phyloP scores from a whole-genome alignment of 2,329 filamentous ascomycete species.

The Fusarium secorum region DNA sequence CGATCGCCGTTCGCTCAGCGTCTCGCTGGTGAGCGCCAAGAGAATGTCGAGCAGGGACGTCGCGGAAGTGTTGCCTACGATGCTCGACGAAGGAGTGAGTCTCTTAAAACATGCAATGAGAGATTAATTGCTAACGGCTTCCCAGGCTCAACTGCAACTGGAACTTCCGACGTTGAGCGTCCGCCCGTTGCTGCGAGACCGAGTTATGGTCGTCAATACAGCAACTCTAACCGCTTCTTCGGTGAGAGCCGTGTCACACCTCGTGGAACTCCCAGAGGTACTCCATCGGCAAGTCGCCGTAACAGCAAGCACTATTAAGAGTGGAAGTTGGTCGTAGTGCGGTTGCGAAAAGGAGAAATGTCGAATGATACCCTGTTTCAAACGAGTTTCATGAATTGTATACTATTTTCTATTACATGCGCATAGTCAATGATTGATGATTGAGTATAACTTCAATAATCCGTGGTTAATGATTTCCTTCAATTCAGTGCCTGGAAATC shows the following conservation, averaged over 20 bases:
- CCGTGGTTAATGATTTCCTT: rapidly evolving
- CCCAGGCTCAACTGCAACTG: conserved; percentile 38
- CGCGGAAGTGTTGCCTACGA: conserved; percentile 42
- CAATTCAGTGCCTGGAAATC: neutral
- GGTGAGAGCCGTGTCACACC: conserved; percentile 53
- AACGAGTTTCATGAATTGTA: neutral
- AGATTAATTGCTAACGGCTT: neutral
- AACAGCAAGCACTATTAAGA: conserved; percentile 10
- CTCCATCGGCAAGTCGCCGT: conserved; percentile 47
- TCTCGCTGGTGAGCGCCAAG: conserved; percentile 56
- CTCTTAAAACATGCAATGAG: rapidly evolving
- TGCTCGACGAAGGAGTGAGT: conserved; percentile 42
- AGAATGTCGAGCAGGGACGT: conserved; percentile 42
- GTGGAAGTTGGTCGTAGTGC: no score
- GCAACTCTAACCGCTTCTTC: conserved; percentile 53
- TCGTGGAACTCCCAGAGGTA: conserved; percentile 48
- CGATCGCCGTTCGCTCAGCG: conserved; percentile 71
- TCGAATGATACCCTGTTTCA: conserved; percentile 8
- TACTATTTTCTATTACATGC: neutral
- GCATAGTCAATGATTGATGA: neutral
- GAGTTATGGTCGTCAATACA: conserved; percentile 43
- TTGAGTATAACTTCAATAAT: neutral
- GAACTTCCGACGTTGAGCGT: conserved; percentile 13
- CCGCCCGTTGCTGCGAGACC: conserved; percentile 25
- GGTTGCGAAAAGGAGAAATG: neutral